Conservation (phyloP, 371 early-diverging fungal species). For the Mucor velutinosus region DNA sequence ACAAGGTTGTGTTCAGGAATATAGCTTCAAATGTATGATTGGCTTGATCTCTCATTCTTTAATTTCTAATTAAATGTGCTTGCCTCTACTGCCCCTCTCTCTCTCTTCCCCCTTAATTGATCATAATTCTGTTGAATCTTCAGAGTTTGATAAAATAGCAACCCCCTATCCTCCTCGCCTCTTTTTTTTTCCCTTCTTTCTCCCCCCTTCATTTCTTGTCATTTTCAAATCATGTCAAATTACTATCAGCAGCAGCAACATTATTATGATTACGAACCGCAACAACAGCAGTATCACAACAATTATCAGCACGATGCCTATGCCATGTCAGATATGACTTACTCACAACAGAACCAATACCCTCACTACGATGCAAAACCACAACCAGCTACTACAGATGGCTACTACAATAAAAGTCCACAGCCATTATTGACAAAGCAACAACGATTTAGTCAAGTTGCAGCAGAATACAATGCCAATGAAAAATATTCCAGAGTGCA, state of each 20-base stretch:
- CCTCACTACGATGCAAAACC: conserved; percentile 7
- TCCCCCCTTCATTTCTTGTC: neutral
- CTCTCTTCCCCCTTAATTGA: neutral
- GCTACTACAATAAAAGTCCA: conserved; percentile 6
- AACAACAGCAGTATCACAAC: neutral
- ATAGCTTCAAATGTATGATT: neutral
- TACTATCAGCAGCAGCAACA: conserved; percentile 15
- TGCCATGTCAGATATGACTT: conserved; percentile 23
- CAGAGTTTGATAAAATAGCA: neutral
- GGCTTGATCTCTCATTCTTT: conserved; percentile 1
- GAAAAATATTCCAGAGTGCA: conserved; percentile 7
- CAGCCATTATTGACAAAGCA: neutral
- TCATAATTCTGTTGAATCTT: neutral
- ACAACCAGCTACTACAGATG: neutral
- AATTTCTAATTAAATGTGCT: neutral
- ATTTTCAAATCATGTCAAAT: conserved; percentile 3
- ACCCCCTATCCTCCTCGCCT: neutral
- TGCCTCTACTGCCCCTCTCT: neutral
- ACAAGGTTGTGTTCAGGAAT: neutral
- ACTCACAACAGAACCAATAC: neutral
- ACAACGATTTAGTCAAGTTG: neutral
- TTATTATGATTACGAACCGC: conserved; percentile 12
- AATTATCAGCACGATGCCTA: conserved; percentile 12
- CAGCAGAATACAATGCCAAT: neutral
- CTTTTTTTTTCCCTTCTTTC: neutral